These are phyloP conservation scores for Nothomitra cinnamomea DNA, from an alignment of 2,329 filamentous ascomycete species.

Conservation along the genomic window DNA sequence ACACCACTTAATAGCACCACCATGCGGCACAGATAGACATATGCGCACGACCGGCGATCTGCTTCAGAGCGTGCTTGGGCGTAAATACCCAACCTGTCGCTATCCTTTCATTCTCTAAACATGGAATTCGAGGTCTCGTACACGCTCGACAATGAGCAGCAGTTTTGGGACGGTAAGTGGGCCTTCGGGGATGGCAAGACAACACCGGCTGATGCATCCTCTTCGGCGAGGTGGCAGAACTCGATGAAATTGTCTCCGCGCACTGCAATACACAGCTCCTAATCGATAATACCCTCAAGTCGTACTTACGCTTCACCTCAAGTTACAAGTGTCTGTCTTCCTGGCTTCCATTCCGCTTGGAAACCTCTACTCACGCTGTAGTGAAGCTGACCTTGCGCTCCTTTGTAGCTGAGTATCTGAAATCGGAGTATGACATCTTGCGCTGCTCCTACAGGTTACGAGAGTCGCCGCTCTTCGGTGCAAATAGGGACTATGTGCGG, in stretches of 20 bases:
- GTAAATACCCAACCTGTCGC: not conserved
- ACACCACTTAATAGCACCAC: not conserved
- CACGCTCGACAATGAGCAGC: slow-evolving; percentile 60
- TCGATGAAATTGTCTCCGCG: slow-evolving; percentile 45
- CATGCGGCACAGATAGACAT: not conserved
- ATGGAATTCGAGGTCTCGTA: slow-evolving; percentile 54
- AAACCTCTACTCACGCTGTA: slow-evolving; percentile 4
- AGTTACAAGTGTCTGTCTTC: slow-evolving; percentile 28
- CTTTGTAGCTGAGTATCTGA: slow-evolving; percentile 46
- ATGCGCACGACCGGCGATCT: too few relatives aligned
- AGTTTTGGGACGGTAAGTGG: slow-evolving; percentile 71
- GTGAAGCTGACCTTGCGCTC: slow-evolving; percentile 3
- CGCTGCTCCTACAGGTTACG: slow-evolving; percentile 67
- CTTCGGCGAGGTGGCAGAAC: slow-evolving; percentile 29
- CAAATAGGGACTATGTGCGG: slow-evolving; percentile 72
- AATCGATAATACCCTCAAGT: slow-evolving; percentile 74
- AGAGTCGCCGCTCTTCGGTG: slow-evolving; percentile 53
- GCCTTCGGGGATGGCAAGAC: slow-evolving; percentile 5
- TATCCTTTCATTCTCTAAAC: not conserved
- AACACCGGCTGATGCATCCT: slow-evolving; percentile 7
- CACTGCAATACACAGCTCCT: slow-evolving; percentile 42
- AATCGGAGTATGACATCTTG: slow-evolving; percentile 62
- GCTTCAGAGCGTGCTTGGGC: not conserved
- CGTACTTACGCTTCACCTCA: slow-evolving; percentile 65
- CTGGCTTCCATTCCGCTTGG: not conserved